Conservation (phyloP, 2,329 filamentous ascomycete species). For the Fusarium sp. region DNA sequence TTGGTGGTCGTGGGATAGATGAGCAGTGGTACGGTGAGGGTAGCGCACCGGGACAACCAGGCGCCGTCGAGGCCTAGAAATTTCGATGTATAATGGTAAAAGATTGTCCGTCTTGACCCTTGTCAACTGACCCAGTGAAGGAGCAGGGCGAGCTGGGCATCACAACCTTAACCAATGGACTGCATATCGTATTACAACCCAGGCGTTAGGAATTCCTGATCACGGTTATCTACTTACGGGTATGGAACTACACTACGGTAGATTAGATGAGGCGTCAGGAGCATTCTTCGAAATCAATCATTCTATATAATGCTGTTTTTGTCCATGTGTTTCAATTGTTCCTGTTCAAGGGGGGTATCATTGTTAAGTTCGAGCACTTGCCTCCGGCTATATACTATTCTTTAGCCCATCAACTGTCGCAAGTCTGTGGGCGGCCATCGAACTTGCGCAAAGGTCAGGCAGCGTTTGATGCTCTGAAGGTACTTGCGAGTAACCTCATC, state of each 20-base stretch:
- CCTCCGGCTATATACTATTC: neutral
- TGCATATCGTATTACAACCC: conserved; percentile 25
- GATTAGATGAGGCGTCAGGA: conserved; percentile 34
- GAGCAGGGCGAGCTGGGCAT: neutral
- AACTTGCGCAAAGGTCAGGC: conserved; percentile 94
- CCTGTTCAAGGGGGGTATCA: conserved; percentile 37
- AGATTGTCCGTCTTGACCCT: neutral
- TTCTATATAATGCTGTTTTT: neutral
- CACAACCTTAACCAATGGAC: conserved; percentile 16
- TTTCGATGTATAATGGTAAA: neutral
- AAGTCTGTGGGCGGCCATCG: conserved; percentile 95
- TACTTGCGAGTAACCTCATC: conserved; percentile 97
- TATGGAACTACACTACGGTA: conserved; percentile 20
- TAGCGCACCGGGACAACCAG: conserved; percentile 5
- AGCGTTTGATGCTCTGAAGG: conserved; percentile 96
- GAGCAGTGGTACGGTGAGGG: conserved; percentile 51
- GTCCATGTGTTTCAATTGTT: neutral
- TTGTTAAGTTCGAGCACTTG: conserved; percentile 13
- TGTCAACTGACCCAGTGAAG: neutral
- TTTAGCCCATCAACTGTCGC: conserved; percentile 87
- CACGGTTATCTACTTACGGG: conserved; percentile 35
- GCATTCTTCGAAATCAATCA: conserved; percentile 19
- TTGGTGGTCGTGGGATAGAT: conserved; percentile 32
- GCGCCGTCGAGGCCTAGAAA: conserved; percentile 22
- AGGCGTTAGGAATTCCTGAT: conserved; percentile 42